Conservation (phyloP, 495 filamentous ascomycete genomes). For the Hyaloscypha bicolor region DNA sequence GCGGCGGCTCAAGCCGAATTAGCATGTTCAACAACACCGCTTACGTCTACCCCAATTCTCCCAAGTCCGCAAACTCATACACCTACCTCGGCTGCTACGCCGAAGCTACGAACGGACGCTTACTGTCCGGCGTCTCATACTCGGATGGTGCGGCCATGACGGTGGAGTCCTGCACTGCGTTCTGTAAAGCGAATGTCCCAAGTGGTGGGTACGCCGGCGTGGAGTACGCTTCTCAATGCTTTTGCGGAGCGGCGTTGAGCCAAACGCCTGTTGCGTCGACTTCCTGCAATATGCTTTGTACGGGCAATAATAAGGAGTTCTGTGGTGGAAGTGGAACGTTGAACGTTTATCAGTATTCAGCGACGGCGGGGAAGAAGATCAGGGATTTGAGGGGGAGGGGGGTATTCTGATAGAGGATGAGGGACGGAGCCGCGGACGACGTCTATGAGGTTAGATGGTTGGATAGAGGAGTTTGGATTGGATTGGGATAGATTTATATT, state of each 20-base stretch:
- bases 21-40: slow-evolving; percentile 42
- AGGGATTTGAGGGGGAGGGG: slow-evolving; percentile 1
- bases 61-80: slow-evolving; percentile 19
- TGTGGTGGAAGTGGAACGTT: slow-evolving; percentile 41
- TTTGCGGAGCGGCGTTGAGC: slow-evolving; percentile 38
- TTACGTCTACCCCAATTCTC: slow-evolving; percentile 18
- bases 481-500: neutral
- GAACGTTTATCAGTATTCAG: slow-evolving; percentile 29
- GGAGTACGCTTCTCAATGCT: slow-evolving; percentile 44
- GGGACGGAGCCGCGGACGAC: neutral
- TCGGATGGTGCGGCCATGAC: slow-evolving; percentile 44
- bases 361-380: neutral
- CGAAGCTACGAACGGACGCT: slow-evolving; percentile 28
- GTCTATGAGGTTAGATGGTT: neutral
- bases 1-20: slow-evolving; percentile 44
- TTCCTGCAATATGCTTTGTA: slow-evolving; percentile 43
- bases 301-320: slow-evolving; percentile 40
- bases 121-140: slow-evolving; percentile 31
- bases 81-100: slow-evolving; percentile 37
- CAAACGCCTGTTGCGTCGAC: slow-evolving; percentile 33
- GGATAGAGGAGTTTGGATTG: neutral
- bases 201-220: slow-evolving; percentile 38
- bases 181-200: slow-evolving; percentile 37
- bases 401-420: neutral
- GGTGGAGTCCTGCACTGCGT: slow-evolving; percentile 42